Percentiles rank a stretch among this genome's conserved stretches.
These are phyloP conservation scores for Capsicum pubescens DNA, from an alignment of 257 asterid species.

Conservation along the genomic window DNA sequence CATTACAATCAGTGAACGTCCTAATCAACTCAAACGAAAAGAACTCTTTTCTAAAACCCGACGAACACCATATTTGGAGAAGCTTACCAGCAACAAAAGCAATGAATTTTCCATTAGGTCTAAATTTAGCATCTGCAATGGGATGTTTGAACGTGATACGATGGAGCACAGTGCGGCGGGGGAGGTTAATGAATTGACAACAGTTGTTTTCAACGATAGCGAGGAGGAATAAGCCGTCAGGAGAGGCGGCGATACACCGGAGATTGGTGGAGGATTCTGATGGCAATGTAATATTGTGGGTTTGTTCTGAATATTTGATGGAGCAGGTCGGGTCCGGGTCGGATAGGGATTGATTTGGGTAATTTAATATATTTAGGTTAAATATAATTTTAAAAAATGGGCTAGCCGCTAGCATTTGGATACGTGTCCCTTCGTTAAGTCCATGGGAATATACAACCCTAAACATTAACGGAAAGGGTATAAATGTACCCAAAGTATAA, in stretches of 20 bases:
- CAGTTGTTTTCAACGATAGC: constrained; percentile 91
- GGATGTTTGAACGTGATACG: constrained; percentile 77
- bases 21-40: constrained; percentile 80
- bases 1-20: constrained; percentile 83
- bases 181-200: constrained; percentile 77
- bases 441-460: too few relatives aligned
- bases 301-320: too few relatives aligned
- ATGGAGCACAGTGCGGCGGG: constrained; percentile 79
- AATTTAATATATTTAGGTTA: too few relatives aligned
- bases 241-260: constrained; percentile 79
- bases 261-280: constrained; percentile 86
- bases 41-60: constrained; percentile 43
- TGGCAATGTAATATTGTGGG: constrained; percentile 55
- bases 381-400: too few relatives aligned
- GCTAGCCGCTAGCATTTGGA: too few relatives aligned
- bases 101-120: constrained; percentile 76
- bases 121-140: constrained; percentile 71
- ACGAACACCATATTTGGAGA: constrained; percentile 88
- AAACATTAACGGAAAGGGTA: too few relatives aligned
- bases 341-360: too few relatives aligned
- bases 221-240: constrained; percentile 79
- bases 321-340: too few relatives aligned
- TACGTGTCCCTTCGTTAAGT: too few relatives aligned
- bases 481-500: too few relatives aligned
- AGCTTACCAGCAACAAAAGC: constrained; percentile 90